Evolutionary conservation across 768 basidiomycete genomes (phyloP).

Genomic region (Psilocybe sp.): DNA sequence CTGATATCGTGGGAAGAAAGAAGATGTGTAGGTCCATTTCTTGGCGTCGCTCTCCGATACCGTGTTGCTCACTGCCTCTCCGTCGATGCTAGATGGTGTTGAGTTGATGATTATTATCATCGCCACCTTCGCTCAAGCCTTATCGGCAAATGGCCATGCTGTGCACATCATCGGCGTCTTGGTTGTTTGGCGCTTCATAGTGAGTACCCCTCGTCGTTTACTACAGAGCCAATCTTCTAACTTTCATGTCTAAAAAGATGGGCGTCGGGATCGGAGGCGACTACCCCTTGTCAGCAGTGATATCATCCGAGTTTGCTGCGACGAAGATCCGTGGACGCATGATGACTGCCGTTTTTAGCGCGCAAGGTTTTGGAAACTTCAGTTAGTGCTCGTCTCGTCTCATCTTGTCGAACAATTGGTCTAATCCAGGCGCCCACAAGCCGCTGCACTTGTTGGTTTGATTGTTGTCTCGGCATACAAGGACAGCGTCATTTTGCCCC

Average conservation of each 20-base stretch:
- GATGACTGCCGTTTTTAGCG: conserved; percentile 86
- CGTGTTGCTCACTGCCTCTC: neutral
- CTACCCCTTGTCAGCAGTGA: conserved; percentile 82
- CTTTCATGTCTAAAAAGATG: conserved; percentile 36
- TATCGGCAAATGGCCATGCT: conserved; percentile 67
- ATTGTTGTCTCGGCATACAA: conserved; percentile 72
- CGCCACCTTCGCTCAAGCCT: conserved; percentile 75
- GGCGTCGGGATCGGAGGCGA: conserved; percentile 91
- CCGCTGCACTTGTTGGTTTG: conserved; percentile 63
- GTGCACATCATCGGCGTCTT: conserved; percentile 74
- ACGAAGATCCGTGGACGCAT: conserved; percentile 76
- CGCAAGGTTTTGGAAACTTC: conserved; percentile 88
- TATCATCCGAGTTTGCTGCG: conserved; percentile 86
- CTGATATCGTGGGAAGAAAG: conserved; percentile 74
- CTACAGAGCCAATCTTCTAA: neutral
- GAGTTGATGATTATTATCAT: conserved; percentile 83
- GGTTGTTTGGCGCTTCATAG: conserved; percentile 81
- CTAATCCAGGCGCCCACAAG: conserved; percentile 12
- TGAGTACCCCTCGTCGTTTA: conserved; percentile 17
- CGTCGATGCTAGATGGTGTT: conserved; percentile 49
- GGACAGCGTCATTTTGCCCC: conserved; percentile 32
- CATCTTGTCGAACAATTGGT: too few relatives aligned
- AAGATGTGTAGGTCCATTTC: conserved; percentile 66
- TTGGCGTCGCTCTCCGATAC: neutral
- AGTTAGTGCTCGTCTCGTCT: too few relatives aligned